Evolutionary conservation across 257 asterid genomes (phyloP).

Genomic region (Thymus quinquecostatus): DNA sequence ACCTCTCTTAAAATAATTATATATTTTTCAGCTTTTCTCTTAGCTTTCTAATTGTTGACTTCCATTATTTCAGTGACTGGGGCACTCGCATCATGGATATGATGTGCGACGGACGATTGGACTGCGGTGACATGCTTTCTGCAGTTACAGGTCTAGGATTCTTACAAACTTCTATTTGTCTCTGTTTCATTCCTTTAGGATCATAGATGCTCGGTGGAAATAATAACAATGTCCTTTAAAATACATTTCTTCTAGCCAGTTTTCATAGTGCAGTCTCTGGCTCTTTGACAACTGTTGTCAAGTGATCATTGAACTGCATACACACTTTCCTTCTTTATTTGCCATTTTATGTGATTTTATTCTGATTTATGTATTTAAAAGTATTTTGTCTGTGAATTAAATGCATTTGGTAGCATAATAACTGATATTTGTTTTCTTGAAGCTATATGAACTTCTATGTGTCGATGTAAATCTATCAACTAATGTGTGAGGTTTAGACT

Average conservation of each 20-base stretch:
- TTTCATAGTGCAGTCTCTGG: not conserved
- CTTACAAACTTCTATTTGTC: conserved; percentile 23
- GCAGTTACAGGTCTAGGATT: conserved; percentile 73
- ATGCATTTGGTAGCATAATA: not conserved
- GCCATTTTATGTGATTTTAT: not conserved
- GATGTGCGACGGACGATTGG: conserved; percentile 78
- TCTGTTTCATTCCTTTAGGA: conserved; percentile 16
- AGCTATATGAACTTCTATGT: not conserved
- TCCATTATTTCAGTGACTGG: conserved; percentile 49
- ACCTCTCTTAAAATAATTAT: conserved; percentile 20
- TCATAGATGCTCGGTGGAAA: not conserved
- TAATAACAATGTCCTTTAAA: not conserved
- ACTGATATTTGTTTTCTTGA: not conserved
- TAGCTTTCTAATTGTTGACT: conserved; percentile 29
- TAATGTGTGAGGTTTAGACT: not conserved
- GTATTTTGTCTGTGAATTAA: not conserved
- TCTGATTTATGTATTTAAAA: not conserved
- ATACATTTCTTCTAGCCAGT: conserved; percentile 7
- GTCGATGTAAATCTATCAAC: not conserved
- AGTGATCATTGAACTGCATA: not conserved
- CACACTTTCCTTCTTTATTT: not conserved
- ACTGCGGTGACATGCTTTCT: conserved; percentile 69
- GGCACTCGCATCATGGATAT: conserved; percentile 74
- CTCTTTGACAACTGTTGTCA: not conserved
- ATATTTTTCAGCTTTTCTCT: conserved; percentile 11